Conservation (phyloP, 1,284 basidiomycete species). For the Sphagnurus paluster region DNA sequence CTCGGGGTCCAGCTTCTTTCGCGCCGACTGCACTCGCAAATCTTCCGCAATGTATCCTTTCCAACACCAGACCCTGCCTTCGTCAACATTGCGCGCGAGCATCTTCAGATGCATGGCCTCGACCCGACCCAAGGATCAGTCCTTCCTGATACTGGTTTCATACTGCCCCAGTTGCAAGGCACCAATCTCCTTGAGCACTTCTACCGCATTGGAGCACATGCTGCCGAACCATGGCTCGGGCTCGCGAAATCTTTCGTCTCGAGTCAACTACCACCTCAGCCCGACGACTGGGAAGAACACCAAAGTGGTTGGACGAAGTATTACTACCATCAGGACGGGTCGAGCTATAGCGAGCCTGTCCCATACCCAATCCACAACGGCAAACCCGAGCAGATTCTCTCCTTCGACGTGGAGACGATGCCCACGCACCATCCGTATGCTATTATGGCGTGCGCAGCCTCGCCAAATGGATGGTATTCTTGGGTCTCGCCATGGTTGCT, state of each 20-base stretch:
- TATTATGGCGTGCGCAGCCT: slow-evolving; percentile 89
- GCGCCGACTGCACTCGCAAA: slow-evolving; percentile 74
- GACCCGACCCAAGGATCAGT: slow-evolving; percentile 80
- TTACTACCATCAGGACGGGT: slow-evolving; percentile 60
- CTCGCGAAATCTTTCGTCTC: slow-evolving; percentile 69
- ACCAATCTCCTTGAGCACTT: slow-evolving; percentile 88
- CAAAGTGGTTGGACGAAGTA: slow-evolving; percentile 94
- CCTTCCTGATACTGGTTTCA: slow-evolving; percentile 78
- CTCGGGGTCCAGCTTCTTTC: slow-evolving; percentile 94
- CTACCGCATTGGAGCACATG: slow-evolving; percentile 70
- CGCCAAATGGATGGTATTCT: slow-evolving; percentile 87
- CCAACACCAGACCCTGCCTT: slow-evolving; percentile 63
- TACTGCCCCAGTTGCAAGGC: slow-evolving; percentile 85
- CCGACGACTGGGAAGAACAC: slow-evolving; percentile 73
- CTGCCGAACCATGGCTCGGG: slow-evolving; percentile 81
- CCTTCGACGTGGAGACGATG: slow-evolving; percentile 96
- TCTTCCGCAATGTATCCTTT: slow-evolving; percentile 76
- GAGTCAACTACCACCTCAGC: slow-evolving; percentile 59
- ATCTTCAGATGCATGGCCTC: slow-evolving; percentile 80
- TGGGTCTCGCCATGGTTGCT: slow-evolving; percentile 97
- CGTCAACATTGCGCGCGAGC: slow-evolving; percentile 76
- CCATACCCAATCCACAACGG: slow-evolving; percentile 60
- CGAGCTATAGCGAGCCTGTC: slow-evolving; percentile 65
- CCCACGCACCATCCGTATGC: slow-evolving; percentile 81
- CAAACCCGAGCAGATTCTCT: slow-evolving; percentile 70